Evolutionary conservation across 2,329 filamentous ascomycete species (phyloP), one percentile per base, ranked within the genome.

Genomic region (Penicillium sp.): DNA sequence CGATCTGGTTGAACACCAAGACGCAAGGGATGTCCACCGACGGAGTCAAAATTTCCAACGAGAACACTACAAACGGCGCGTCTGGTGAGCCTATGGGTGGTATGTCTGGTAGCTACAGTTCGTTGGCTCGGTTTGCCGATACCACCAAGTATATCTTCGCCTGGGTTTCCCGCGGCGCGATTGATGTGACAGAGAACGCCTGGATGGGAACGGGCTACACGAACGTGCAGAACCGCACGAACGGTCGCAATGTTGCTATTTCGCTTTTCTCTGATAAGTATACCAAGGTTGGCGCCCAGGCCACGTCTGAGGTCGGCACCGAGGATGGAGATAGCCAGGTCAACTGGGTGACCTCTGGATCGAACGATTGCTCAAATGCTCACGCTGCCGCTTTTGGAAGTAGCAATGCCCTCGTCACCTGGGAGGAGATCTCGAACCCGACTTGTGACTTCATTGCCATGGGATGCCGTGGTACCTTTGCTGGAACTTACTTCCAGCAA

Each of bases 1-100:
- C 79, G 42, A 84, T 87, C 72, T 87, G 84, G 84, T 75, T 87
- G 49, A 87, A 87, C 76, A 86, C 83, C 23, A 78, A 82, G 55
- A 81, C 78, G 2, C 82, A 83, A 64, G 79, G 80, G 27, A 87
- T 87, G 85, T 66, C 59, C 56, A 66, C 42, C 13, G 52, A 59
- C 4, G 83, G 83, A 31, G 77, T 83, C 64, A 87, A 87, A 73
- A 78, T 87, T 59, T 83, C 83, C 57, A 86, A 86, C 70, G 84
- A 87, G 70, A 82, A 85, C 62, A 81, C 80, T 23, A 85, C 82
- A 59, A 86, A 87, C 66, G 84, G 84, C 39, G 83, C 71, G 6
- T 78, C 77, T 41, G 82, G 83, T 48, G 84, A 87, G 70, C 75
- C 83, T 29, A 82, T 86, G 79, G 85, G 85, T 41, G 85, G 85